These are phyloP conservation scores for Fusarium algeriense DNA, from an alignment of 2,329 filamentous ascomycete genomes.

Conservation along the genomic window DNA sequence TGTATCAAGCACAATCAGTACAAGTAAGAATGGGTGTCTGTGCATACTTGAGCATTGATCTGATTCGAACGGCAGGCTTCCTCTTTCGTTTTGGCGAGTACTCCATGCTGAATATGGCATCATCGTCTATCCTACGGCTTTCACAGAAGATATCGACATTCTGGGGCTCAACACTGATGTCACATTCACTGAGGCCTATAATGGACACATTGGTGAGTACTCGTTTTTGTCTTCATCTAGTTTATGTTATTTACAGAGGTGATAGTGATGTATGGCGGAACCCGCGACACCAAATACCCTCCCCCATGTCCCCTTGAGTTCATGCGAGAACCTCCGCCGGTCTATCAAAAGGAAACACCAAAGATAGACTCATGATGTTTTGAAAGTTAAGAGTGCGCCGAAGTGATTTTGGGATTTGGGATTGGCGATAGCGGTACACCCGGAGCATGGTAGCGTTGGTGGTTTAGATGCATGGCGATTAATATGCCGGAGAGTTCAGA, in stretches of 20 bases:
- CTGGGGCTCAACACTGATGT: slow-evolving; percentile 50
- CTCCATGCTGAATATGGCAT: slow-evolving; percentile 56
- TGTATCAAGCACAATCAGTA: slow-evolving; percentile 55
- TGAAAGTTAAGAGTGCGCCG: not conserved
- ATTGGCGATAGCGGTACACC: slow-evolving; percentile 11
- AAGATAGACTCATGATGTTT: slow-evolving; percentile 11
- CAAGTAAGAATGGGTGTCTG: slow-evolving; percentile 44
- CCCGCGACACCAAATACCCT: slow-evolving; percentile 46
- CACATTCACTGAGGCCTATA: slow-evolving; percentile 55
- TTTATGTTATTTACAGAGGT: slow-evolving; percentile 9
- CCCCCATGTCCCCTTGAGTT: slow-evolving; percentile 56
- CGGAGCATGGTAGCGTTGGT: slow-evolving; percentile 16
- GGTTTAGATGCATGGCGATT: slow-evolving; percentile 6
- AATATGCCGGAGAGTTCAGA: not conserved
- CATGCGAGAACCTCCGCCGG: slow-evolving; percentile 54
- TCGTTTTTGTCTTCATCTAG: not conserved
- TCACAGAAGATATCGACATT: slow-evolving; percentile 53
- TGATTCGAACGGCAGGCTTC: slow-evolving; percentile 46
- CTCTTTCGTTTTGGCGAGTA: slow-evolving; percentile 55
- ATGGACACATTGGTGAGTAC: slow-evolving; percentile 52
- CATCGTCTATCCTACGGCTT: slow-evolving; percentile 56
- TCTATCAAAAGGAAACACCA: slow-evolving; percentile 48
- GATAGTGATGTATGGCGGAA: slow-evolving; percentile 54
- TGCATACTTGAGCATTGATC: not conserved
- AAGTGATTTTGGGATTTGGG: slow-evolving; percentile 16